Percentiles rank a stretch among this genome's conserved stretches.
phyloP scores from a whole-genome alignment of 495 filamentous ascomycete species.

The Aspergillus taichungensis region DNA sequence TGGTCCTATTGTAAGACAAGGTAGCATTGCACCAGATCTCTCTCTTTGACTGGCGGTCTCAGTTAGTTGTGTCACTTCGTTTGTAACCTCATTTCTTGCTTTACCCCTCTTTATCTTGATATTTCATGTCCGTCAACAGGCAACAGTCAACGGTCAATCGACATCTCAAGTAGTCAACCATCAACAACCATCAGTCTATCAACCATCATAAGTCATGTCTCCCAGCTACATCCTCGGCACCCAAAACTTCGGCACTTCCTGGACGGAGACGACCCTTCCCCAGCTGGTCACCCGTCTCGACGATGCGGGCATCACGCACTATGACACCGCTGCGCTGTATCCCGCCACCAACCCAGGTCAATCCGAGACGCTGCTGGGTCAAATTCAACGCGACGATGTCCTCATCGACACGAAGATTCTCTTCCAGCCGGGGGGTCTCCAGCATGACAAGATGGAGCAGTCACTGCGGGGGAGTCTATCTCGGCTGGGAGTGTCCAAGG shows the following conservation, averaged over 20 bases:
- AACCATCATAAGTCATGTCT: neutral
- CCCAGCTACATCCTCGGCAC: slow-evolving; percentile 9
- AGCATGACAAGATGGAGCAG: slow-evolving; percentile 5
- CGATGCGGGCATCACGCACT: slow-evolving; percentile 5
- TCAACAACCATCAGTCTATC: neutral
- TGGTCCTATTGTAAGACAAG: too few species aligned
- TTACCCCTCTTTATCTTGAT: too few species aligned
- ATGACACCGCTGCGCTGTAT: slow-evolving; percentile 11
- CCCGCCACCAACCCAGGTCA: slow-evolving; percentile 6
- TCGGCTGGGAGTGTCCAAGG: slow-evolving; percentile 3
- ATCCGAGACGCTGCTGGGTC: slow-evolving; percentile 7
- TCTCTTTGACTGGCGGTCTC: too few species aligned
- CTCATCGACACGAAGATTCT: slow-evolving; percentile 13
- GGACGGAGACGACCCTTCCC: slow-evolving; percentile 5
- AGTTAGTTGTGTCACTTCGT: too few species aligned
- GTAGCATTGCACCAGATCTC: too few species aligned
- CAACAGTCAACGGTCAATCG: too few species aligned
- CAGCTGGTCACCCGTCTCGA: slow-evolving; percentile 4
- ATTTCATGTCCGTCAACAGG: too few species aligned
- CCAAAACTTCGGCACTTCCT: slow-evolving; percentile 8
- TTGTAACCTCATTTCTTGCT: too few species aligned
- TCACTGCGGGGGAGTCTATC: slow-evolving; percentile 7
- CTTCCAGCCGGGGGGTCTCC: slow-evolving; percentile 5
- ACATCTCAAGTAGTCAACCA: too few species aligned
- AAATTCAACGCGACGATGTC: neutral